These are phyloP conservation scores for Arctium lappa DNA, from an alignment of 129 eudicot species.

Conservation along the genomic window DNA sequence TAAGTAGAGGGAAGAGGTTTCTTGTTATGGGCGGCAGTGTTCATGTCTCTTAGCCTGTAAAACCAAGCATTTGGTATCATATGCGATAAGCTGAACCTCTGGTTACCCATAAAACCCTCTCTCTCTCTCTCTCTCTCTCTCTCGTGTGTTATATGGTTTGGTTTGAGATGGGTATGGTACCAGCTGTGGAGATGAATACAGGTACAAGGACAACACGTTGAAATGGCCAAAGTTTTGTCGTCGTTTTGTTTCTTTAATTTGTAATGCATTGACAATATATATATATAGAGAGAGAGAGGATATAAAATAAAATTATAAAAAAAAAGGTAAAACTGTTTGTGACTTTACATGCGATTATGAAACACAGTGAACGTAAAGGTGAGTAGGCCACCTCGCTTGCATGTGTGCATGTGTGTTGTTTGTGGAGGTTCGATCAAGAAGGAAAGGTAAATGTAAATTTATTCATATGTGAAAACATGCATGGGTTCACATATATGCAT, in stretches of 20 bases:
- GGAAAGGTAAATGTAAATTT: no score
- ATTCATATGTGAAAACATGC: no score
- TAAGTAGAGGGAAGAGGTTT: neutral
- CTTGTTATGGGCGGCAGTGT: neutral
- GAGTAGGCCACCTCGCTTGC: no score
- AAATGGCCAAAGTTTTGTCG: neutral
- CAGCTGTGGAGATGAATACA: neutral
- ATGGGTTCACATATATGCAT: no score
- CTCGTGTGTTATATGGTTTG: neutral
- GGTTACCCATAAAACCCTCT: constrained; percentile 40
- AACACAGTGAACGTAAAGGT: no score
- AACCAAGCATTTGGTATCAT: constrained; percentile 60
- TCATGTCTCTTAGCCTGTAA: constrained; percentile 29
- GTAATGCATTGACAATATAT: neutral
- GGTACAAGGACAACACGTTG: neutral
- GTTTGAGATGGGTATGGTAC: neutral
- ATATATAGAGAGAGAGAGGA: no score
- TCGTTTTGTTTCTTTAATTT: neutral
- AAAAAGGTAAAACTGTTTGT: no score
- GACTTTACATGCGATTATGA: no score
- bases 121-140: neutral
- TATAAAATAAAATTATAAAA: no score
- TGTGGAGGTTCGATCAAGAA: no score
- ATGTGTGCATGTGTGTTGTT: no score
- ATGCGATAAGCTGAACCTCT: constrained; percentile 45